Percentiles rank a stretch among this genome's conserved stretches.
phyloP scores from a whole-genome alignment of 2,329 filamentous ascomycete genomes.

The Trichoderma sp. region DNA sequence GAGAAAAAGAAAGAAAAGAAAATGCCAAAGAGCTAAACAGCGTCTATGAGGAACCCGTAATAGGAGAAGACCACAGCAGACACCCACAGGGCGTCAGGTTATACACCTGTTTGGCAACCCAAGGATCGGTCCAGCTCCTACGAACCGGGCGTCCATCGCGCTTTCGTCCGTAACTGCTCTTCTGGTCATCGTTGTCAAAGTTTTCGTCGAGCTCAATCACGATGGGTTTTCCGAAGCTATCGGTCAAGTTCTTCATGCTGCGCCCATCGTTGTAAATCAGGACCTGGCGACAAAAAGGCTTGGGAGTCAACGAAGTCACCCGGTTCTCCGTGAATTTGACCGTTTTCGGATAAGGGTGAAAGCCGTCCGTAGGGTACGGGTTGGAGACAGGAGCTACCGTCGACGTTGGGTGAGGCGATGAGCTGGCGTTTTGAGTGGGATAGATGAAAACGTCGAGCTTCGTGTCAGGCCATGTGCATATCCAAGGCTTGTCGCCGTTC shows the following conservation, averaged over 20 bases:
- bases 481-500: constrained; percentile 54
- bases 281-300: constrained; percentile 50
- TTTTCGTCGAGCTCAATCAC: constrained; percentile 39
- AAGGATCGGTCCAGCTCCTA: not conserved
- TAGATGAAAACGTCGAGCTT: constrained; percentile 58
- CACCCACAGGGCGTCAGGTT: constrained; percentile 54
- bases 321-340: constrained; percentile 57
- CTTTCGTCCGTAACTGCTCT: not conserved
- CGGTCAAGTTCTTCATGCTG: constrained; percentile 36
- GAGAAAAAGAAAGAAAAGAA: not conserved
- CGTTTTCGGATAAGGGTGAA: constrained; percentile 48
- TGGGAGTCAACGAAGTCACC: constrained; percentile 30
- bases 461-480: constrained; percentile 58
- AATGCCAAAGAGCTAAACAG: not conserved
- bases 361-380: constrained; percentile 22
- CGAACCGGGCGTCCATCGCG: not conserved
- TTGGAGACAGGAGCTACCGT: constrained; percentile 21
- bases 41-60: not conserved
- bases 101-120: constrained; percentile 23
- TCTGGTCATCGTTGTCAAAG: not conserved
- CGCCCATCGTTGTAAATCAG: constrained; percentile 41
- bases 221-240: constrained; percentile 41
- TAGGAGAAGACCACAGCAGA: constrained; percentile 47
- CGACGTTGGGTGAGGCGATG: constrained; percentile 17
- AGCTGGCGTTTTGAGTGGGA: constrained; percentile 50